phyloP scores from a whole-genome alignment of 75 land plant genomes.

The Pseudotsuga menziesii region DNA sequence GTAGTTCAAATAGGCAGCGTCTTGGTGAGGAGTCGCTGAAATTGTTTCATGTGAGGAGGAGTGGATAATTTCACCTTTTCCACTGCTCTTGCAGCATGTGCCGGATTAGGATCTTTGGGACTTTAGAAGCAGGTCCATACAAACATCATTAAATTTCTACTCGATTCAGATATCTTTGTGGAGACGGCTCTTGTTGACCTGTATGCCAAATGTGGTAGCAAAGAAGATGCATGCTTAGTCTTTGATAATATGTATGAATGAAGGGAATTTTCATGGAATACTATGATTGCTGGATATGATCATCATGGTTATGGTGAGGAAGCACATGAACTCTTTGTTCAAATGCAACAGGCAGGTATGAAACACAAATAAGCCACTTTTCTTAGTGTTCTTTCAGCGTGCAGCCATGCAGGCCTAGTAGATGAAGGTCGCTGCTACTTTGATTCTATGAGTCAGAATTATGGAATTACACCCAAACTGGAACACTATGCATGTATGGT shows the following conservation, averaged over 20 bases:
- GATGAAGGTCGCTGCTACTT: too few species aligned
- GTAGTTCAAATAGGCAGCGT: too few species aligned
- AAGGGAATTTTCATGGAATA: constrained; percentile 42
- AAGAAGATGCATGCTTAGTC: constrained; percentile 17
- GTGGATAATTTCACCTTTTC: constrained; percentile 31
- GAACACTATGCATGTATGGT: neutral
- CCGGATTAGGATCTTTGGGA: constrained; percentile 20
- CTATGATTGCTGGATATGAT: constrained; percentile 47
- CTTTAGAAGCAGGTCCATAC: constrained; percentile 43
- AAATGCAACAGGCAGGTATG: constrained; percentile 23
- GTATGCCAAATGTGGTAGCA: constrained; percentile 47
- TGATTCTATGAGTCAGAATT: too few species aligned
- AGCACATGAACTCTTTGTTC: constrained; percentile 18
- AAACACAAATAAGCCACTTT: constrained; percentile 21
- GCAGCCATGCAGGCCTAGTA: too few species aligned
- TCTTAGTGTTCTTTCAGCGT: too few species aligned
- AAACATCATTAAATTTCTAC: constrained; percentile 16
- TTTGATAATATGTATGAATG: constrained; percentile 27
- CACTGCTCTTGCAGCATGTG: constrained; percentile 35
- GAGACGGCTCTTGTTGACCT: constrained; percentile 36
- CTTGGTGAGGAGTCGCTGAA: constrained; percentile 24
- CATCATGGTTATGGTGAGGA: constrained; percentile 34
- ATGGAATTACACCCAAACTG: too few species aligned
- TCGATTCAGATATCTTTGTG: constrained; percentile 26
- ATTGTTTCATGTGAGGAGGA: constrained; percentile 26